Evolutionary conservation across 352 stramenopile species (phyloP).

Genomic region (Pythium phragmitis): DNA sequence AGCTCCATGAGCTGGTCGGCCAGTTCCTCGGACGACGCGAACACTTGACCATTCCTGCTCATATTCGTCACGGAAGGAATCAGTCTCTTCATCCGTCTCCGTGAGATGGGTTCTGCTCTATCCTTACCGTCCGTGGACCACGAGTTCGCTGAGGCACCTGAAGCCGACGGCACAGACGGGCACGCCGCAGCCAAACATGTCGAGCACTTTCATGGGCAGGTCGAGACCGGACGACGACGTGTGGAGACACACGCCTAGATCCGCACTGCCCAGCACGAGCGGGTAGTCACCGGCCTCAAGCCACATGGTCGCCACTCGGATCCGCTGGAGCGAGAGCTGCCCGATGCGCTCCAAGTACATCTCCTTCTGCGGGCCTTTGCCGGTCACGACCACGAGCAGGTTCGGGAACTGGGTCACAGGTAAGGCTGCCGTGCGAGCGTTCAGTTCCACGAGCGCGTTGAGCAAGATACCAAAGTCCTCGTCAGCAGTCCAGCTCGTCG

Average conservation of each 20-base stretch:
- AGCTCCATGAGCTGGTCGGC: constrained; percentile 60
- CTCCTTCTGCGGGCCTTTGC: constrained; percentile 95
- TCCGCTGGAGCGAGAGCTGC: constrained; percentile 69
- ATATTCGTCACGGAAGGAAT: neutral
- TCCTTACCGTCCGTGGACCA: constrained; percentile 77
- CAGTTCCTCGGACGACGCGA: constrained; percentile 57
- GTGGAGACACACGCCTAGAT: constrained; percentile 98
- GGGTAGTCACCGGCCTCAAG: constrained; percentile 97
- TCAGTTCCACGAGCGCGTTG: constrained; percentile 83
- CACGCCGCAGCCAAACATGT: constrained; percentile 98
- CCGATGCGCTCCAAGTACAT: constrained; percentile 87
- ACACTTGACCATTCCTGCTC: constrained; percentile 74
- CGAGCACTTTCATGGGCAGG: constrained; percentile 99
- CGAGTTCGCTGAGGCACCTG: constrained; percentile 95
- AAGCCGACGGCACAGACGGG: constrained; percentile 97
- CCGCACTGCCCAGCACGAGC: constrained; percentile 90
- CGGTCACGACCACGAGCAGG: constrained; percentile 95
- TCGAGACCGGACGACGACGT: constrained; percentile 98
- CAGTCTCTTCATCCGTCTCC: neutral
- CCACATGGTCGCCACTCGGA: constrained; percentile 94
- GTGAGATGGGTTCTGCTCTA: neutral
- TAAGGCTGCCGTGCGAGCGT: constrained; percentile 48
- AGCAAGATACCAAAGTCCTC: constrained; percentile 99
- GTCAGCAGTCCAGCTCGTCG: constrained; percentile 98
- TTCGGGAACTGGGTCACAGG: constrained; percentile 59